Base-by-base conservation (phyloP, 2,329 filamentous ascomycete genomes). In the Aspergillus fischeri region DNA sequence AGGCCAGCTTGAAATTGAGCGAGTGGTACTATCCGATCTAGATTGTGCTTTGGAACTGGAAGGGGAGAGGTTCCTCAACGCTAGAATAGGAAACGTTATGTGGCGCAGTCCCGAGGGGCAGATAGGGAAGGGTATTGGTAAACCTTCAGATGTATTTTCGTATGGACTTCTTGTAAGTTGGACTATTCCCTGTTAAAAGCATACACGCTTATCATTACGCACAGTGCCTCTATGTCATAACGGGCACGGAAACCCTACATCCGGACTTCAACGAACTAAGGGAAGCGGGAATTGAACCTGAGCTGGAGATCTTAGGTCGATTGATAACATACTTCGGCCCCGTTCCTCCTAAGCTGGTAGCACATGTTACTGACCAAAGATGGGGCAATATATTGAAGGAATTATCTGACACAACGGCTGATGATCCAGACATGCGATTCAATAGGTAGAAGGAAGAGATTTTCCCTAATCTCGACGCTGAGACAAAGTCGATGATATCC, bases 401-500 rank as follows among this genome's bases (percentile, higher is more conserved):
- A 7, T 47, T 47, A 27, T 47, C 21, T 0, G 44, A 27, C 4
- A 21, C 44, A 47, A 27, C 44, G 3, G 44, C 42, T 27, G 51
- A 29, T 29, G 54, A 64, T 52, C 48, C 32, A 21, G 55, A 9
- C 32, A 54, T 57, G 44, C 59, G 59, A 53, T 70, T 71, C 56
- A 58, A 66, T 49, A 54, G 63, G 51, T 70, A 63, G 69, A 63
- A 62, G 42, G 61, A 68, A 52, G 62, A 67, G 48, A 53, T 47
- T 41, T 70, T 67, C 62, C 66, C 67, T 35, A 67, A 71, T 56
- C 66, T 72, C 55, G 57, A 67, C 54, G 35, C 57, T 35, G 63
- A 70, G 52, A 57, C 62, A 62, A 67, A 71, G 62, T 67, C 59
- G 54, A 56, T 70, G 50, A 68, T 71, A 58, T 63, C 60, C 42